Conservation (phyloP, 345 rosid species). For the Populus nigra region DNA sequence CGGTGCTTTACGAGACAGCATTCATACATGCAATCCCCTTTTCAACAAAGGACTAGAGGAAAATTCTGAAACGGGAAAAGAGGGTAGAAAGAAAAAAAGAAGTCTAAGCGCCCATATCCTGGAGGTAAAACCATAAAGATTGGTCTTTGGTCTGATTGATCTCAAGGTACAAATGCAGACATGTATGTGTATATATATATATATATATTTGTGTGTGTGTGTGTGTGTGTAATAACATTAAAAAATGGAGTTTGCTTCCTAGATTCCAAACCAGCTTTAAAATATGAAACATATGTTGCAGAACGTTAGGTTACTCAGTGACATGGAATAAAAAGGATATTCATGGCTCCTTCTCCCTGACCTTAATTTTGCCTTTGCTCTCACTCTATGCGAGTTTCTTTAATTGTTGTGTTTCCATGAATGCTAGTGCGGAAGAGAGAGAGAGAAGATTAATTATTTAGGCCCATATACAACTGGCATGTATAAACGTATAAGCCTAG, state of each 20-base stretch:
- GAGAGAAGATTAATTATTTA: background rate
- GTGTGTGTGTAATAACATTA: background rate
- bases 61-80: background rate
- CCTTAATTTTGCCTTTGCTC: background rate
- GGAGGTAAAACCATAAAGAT: background rate
- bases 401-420: background rate
- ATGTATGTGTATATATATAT: background rate
- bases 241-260: constrained; percentile 23
- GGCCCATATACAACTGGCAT: background rate
- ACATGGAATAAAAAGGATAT: background rate
- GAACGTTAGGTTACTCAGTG: background rate
- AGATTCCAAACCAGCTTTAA: constrained; percentile 26
- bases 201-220: too few species aligned
- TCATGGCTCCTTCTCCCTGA: background rate
- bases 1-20: constrained; percentile 31
- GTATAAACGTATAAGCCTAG: background rate
- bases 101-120: too few species aligned
- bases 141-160: background rate
- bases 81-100: background rate
- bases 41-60: constrained; percentile 15
- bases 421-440: background rate
- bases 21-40: constrained; percentile 19
- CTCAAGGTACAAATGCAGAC: constrained; percentile 2
- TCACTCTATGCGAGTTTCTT: background rate
- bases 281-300: background rate